Base-by-base conservation (phyloP, 306 rosid species). In the Calophaca sinica region DNA sequence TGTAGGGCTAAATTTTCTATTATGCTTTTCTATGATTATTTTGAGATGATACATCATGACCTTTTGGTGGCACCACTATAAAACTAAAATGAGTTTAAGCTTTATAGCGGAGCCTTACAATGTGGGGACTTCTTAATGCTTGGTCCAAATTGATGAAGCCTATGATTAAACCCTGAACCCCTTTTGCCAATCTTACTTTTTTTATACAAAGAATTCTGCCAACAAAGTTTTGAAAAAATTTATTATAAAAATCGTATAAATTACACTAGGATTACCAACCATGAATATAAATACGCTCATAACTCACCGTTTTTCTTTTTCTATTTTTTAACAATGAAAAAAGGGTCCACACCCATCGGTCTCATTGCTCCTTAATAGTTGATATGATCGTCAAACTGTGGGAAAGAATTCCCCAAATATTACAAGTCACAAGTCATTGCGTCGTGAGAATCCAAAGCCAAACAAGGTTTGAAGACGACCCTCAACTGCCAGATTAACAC, bases 401-500 rank as follows among this genome's bases (percentile, higher is more conserved):
- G 76, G 65, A 69, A 55, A 76, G 57, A 57, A 62, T 55, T 76
- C 66, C 67, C 73, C 13, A 78, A 73, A 65, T 74, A 75, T 48
- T 55, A 53, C 61, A 73, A 80, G 79, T 48, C 60, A 53, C 61
- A 73, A 80, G 79, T 77, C 71, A 73, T 71, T 14, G 76, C 57
- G 36, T 72, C 36, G 63, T 78, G 75, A 81, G 84, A 79, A 84
- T 86, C 85, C 81, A 83, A 81, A 63, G 82, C 80, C 80, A 77
- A 88, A 36, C 57, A 76, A 74, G 68, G 83, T 78, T 3, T 71
- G 93, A 86, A 78, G 83, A 73, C 5, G 96, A 89, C 88, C 70
- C 76, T 86, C 86, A 84, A 85, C 90, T 79, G 80, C 87, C 84
- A 61, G 44, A 74, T 78, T 78, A 63, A 68, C 64, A 77, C 83